Conservation (phyloP, 176 grass and related monocot genomes). For the Paspalum vaginatum region DNA sequence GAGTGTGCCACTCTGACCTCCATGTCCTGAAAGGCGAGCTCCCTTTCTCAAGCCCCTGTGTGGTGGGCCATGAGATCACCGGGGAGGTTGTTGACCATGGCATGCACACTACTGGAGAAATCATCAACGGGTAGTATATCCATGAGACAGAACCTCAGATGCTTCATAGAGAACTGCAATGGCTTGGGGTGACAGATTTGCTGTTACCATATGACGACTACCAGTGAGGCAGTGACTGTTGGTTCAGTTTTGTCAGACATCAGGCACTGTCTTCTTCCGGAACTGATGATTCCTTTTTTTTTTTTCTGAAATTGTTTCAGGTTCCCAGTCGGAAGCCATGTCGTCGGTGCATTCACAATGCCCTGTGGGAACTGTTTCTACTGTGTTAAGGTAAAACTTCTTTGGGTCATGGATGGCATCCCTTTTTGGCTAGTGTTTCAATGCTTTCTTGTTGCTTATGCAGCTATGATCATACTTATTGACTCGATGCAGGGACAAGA, state of each 20-base stretch:
- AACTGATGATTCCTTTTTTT: constrained; percentile 8
- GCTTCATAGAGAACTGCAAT: background rate
- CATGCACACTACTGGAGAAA: constrained; percentile 59
- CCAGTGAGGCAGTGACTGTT: too few species aligned
- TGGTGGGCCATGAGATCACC: constrained; percentile 95
- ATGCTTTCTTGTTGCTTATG: constrained; percentile 10
- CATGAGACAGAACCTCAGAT: constrained; percentile 2
- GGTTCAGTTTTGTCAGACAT: background rate
- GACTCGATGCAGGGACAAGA: constrained; percentile 79
- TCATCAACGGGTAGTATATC: constrained; percentile 69
- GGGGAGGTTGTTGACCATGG: constrained; percentile 96
- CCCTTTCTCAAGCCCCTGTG: constrained; percentile 86
- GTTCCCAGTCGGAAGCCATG: constrained; percentile 92
- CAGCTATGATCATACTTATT: background rate
- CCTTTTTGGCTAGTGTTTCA: background rate
- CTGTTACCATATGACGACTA: background rate
- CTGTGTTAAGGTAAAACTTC: constrained; percentile 76
- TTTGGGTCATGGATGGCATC: background rate
- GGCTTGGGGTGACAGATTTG: constrained; percentile 1
- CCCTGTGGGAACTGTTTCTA: constrained; percentile 97
- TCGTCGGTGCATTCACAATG: constrained; percentile 98
- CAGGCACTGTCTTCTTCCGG: background rate
- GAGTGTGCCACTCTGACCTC: constrained; percentile 95
- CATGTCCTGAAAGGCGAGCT: constrained; percentile 95
- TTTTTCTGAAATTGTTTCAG: constrained; percentile 46